Evolutionary conservation across 768 basidiomycete species (phyloP), one percentile per base, ranked within the genome.

Genomic region (Lanmaoa rubissima): DNA sequence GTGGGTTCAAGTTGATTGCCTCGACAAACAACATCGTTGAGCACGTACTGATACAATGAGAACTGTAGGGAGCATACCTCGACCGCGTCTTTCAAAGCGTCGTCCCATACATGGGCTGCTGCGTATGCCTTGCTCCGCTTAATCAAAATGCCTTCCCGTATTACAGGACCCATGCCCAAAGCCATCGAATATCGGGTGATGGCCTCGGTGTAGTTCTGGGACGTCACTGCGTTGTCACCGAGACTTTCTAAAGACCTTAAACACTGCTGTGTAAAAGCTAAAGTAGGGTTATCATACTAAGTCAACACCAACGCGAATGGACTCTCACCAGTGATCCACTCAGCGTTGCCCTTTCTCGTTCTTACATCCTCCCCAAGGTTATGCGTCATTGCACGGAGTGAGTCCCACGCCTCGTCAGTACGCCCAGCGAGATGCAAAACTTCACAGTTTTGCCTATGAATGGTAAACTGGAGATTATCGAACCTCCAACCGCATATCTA

Each of bases 401-500:
- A 36, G 1, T 38, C 46, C 24, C 40, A 8, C 6, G 57, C 56
- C 13, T 59, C 56, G 3, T 48, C 12, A 5, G 5, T 31, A 12
- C 39, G 44, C n/a, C 40, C 49, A 34, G 32, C 19, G 12, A n/a
- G 14, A 47, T 36, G n/a, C 13, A 58, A 51, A 11, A 11, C n/a
- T 28, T 59, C 58, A 21, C 58, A 59, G 17, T 28, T 36, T 38
- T 44, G 40, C 31, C 36, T 50, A 19, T 31, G 26, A 26, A 41
- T 43, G 11, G 21, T 38, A 39, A 59, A 58, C 17, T 17, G 13
- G 13, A 59, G 17, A n/a, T 59, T 44, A 24, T 59, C 58, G 16
- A 59, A 59, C 31, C 36, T 59, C 56, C 58, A 59, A 1, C 58
- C 58, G 7, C 57, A 59, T 43, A 59, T 48, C 58, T 59, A 16